Evolutionary conservation across 2,329 filamentous ascomycete genomes (phyloP).

Genomic region (Amauroascus niger): DNA sequence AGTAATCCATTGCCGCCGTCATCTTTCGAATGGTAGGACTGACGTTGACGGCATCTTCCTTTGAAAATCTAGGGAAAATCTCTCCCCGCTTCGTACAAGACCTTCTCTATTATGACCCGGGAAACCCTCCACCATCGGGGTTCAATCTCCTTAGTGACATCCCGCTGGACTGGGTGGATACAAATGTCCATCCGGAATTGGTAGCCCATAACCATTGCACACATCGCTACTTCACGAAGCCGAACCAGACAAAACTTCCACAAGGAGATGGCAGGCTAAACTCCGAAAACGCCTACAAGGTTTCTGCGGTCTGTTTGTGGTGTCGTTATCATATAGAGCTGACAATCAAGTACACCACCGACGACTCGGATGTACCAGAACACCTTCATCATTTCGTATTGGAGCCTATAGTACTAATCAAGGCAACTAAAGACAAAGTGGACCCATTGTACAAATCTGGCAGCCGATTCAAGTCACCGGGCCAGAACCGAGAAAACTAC

Average conservation of each 20-base stretch:
- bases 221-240: conserved; percentile 51
- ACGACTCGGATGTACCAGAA: conserved; percentile 37
- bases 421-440: background rate
- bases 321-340: conserved; percentile 56
- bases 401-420: conserved; percentile 25
- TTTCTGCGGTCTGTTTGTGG: conserved; percentile 51
- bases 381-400: conserved; percentile 55
- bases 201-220: conserved; percentile 43
- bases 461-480: conserved; percentile 18
- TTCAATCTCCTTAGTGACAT: conserved; percentile 50
- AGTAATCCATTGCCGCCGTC: background rate
- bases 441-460: conserved; percentile 18
- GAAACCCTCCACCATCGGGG: conserved; percentile 35
- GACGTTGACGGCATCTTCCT: background rate
- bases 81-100: conserved; percentile 42
- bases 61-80: conserved; percentile 39
- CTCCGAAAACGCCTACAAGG: conserved; percentile 41
- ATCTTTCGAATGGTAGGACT: too few relatives aligned
- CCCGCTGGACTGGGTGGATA: conserved; percentile 42
- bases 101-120: conserved; percentile 37
- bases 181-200: conserved; percentile 26
- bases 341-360: conserved; percentile 43
- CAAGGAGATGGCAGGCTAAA: conserved; percentile 26
- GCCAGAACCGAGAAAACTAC: conserved; percentile 37
- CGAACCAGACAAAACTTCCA: conserved; percentile 43